Conservation (phyloP, 2,329 filamentous ascomycete species). For the Sarocladiaceae sp. region DNA sequence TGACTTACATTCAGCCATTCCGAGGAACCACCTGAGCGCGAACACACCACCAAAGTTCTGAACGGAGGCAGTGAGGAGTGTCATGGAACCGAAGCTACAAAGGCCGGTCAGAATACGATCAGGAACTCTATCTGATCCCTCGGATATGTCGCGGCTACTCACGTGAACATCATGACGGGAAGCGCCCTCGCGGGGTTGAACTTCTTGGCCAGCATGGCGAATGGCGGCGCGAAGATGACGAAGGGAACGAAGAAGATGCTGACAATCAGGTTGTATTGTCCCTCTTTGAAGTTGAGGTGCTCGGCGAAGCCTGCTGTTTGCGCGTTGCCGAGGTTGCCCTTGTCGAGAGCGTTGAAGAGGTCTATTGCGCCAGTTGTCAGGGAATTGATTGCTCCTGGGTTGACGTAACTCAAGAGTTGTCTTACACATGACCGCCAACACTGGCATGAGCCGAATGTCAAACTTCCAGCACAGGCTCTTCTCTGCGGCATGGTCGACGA, state of each 20-base stretch:
- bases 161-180: conserved; percentile 61
- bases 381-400: too few species aligned
- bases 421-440: conserved; percentile 47
- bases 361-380: conserved; percentile 19
- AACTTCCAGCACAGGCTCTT: conserved; percentile 47
- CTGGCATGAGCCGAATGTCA: conserved; percentile 46
- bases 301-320: conserved; percentile 44
- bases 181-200: conserved; percentile 61
- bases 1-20: conserved; percentile 51
- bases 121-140: too few species aligned
- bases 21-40: conserved; percentile 41
- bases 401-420: too few species aligned
- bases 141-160: too few species aligned
- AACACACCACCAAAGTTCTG: conserved; percentile 43
- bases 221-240: conserved; percentile 58
- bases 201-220: conserved; percentile 61
- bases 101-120: too few species aligned
- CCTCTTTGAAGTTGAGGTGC: conserved; percentile 44
- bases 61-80: conserved; percentile 49
- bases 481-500: conserved; percentile 38
- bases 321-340: conserved; percentile 42
- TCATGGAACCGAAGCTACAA: conserved; percentile 57
- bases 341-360: conserved; percentile 42
- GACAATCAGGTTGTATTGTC: conserved; percentile 66
- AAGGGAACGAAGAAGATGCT: conserved; percentile 72